Evolutionary conservation across 768 basidiomycete genomes (phyloP), one percentile per base, ranked within the genome.

Genomic region (Boletus rex-veris): DNA sequence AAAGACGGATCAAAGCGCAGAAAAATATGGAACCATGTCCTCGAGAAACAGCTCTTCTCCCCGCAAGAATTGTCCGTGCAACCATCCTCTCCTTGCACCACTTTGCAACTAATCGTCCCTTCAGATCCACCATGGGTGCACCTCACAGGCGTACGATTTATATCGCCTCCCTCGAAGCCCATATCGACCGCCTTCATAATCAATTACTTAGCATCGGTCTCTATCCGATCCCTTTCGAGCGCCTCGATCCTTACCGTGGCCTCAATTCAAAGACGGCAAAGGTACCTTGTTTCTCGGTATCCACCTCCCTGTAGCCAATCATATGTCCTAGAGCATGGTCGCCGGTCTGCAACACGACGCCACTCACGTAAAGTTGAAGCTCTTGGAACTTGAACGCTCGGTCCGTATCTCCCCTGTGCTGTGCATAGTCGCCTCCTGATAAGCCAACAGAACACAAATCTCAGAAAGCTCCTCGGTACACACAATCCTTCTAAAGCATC

Each of bases 231-330:
- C 73, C 76, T 1, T 75, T 77, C 52, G 74, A 78, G 18, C 76
- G 81, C 39, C 75, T 89, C 21, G 81, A 82, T 24, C 78, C 80
- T 1, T 86, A 83, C 65, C 82, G 77, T 46, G 87, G 87, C 6
- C 74, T 89, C n/a, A 87, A 89, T 63, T 82, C 80, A 21, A 90
- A 84, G 68, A 88, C 85, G 0, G 86, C 85, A 48, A 89, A 88
- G 78, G 88, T 86, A 52, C 42, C 36, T 19, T 4, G n/a, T 40
- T 24, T 45, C 12, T 18, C n/a, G 0, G 2, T 7, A 43, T 11
- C 21, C 19, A 5, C 38, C 19, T 7, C 28, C 21, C 15, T 56
- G n/a, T 19, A 18, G 8, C 50, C 12, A 18, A 36, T 15, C 50
- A 1, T 31, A 26, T 30, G 28, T 21, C 6, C n/a, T 51, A 90